Conservation (phyloP, 2,329 filamentous ascomycete species). For the Aureobasidium vineae region DNA sequence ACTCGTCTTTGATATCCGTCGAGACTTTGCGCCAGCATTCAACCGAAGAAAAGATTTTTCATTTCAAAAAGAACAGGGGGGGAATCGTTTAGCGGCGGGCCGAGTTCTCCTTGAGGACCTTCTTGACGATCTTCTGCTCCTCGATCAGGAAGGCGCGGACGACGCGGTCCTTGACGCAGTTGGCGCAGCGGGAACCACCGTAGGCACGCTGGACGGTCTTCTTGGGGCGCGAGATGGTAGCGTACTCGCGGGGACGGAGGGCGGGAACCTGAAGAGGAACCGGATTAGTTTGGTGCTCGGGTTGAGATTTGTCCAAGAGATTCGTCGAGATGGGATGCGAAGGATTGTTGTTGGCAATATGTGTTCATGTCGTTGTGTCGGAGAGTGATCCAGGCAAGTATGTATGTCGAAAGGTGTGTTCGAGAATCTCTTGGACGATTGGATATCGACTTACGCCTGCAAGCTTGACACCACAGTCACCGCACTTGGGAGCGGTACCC, state of each 20-base stretch:
- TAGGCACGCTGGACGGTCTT: slow-evolving; percentile 99
- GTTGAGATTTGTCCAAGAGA: slow-evolving; percentile 21
- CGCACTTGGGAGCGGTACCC: slow-evolving; percentile 96
- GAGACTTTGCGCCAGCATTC: slow-evolving; percentile 26
- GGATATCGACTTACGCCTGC: slow-evolving; percentile 75
- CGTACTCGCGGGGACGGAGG: slow-evolving; percentile 97
- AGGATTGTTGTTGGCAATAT: not conserved
- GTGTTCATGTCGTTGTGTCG: not conserved
- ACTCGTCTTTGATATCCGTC: slow-evolving; percentile 19
- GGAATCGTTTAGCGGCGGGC: slow-evolving; percentile 26
- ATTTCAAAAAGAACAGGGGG: slow-evolving; percentile 24
- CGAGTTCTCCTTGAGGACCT: slow-evolving; percentile 92
- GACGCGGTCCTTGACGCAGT: slow-evolving; percentile 97
- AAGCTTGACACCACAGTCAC: slow-evolving; percentile 98
- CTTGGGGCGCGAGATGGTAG: slow-evolving; percentile 95
- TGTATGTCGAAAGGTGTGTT: not conserved
- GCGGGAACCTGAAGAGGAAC: slow-evolving; percentile 69
- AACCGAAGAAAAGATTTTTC: slow-evolving; percentile 28
- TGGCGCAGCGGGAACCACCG: slow-evolving; percentile 96
- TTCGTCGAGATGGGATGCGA: slow-evolving; percentile 8
- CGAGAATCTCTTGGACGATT: slow-evolving; percentile 25
- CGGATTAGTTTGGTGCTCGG: slow-evolving; percentile 10
- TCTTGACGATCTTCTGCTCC: slow-evolving; percentile 99
- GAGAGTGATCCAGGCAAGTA: not conserved
- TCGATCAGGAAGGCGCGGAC: slow-evolving; percentile 99